Evolutionary conservation across 2,329 filamentous ascomycete genomes (phyloP).

Genomic region (Ophiostoma perfectum): DNA sequence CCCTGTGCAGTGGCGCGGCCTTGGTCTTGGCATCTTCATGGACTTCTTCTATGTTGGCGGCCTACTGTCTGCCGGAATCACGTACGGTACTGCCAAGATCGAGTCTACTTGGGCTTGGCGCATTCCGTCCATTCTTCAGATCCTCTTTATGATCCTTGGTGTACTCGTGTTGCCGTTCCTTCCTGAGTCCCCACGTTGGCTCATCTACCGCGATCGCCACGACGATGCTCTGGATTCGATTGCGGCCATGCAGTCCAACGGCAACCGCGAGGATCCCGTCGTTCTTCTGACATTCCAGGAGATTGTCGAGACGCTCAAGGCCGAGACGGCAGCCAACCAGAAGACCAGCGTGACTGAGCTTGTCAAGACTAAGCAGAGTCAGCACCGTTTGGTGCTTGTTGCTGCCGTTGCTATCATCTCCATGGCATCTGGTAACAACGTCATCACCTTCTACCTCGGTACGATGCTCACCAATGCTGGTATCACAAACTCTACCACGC

Average conservation of each 20-base stretch:
- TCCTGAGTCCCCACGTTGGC: slow-evolving; percentile 25
- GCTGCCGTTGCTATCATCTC: slow-evolving; percentile 16
- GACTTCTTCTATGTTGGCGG: slow-evolving; percentile 15
- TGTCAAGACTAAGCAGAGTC: slow-evolving; percentile 10
- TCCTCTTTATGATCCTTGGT: slow-evolving; percentile 27
- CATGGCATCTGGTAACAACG: slow-evolving; percentile 22
- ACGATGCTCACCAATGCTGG: slow-evolving; percentile 16
- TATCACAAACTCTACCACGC: slow-evolving; percentile 21
- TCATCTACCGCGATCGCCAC: slow-evolving; percentile 23
- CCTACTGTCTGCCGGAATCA: slow-evolving; percentile 13
- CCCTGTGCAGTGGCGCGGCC: slow-evolving; percentile 22
- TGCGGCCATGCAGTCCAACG: slow-evolving; percentile 36
- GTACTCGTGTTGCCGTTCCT: slow-evolving; percentile 28
- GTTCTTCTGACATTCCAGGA: slow-evolving; percentile 20
- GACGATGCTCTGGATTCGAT: slow-evolving; percentile 35
- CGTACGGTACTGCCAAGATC: slow-evolving; percentile 18
- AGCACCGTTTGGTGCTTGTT: slow-evolving; percentile 16
- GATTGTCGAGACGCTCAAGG: slow-evolving; percentile 21
- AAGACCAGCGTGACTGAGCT: slow-evolving; percentile 1
- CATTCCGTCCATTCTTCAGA: slow-evolving; percentile 27
- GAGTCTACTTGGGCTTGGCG: slow-evolving; percentile 26
- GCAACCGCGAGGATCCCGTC: slow-evolving; percentile 3
- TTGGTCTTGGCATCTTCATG: slow-evolving; percentile 38
- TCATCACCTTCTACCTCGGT: slow-evolving; percentile 24
- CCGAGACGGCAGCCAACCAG: slow-evolving; percentile 10